Conservation (phyloP, 176 grass and related monocot genomes). For the Pharus latifolius region DNA sequence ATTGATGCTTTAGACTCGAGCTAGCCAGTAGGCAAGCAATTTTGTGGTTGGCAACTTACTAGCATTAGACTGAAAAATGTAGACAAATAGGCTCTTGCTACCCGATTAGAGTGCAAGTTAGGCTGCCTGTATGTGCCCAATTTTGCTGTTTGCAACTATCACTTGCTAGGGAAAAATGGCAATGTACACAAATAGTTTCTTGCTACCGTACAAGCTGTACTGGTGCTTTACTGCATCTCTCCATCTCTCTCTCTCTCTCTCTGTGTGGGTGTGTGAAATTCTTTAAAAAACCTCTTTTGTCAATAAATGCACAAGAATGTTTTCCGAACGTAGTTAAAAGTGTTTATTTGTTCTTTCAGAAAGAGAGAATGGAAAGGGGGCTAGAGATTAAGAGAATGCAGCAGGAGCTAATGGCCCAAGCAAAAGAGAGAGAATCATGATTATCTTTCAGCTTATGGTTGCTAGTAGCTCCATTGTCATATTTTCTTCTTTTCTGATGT, state of each 20-base stretch:
- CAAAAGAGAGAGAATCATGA: conserved; percentile 45
- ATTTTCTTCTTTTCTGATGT: conserved; percentile 1
- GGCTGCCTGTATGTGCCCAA: too few relatives aligned
- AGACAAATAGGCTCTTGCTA: background rate
- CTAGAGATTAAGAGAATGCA: conserved; percentile 54
- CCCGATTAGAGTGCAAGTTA: too few relatives aligned
- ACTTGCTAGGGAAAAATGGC: too few relatives aligned
- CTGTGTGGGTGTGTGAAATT: too few relatives aligned
- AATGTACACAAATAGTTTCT: too few relatives aligned
- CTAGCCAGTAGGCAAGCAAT: background rate
- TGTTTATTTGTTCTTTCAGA: conserved; percentile 37
- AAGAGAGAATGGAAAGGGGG: conserved; percentile 51
- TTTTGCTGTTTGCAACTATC: too few relatives aligned
- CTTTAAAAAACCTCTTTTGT: background rate
- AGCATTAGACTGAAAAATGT: background rate
- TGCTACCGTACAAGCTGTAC: too few relatives aligned
- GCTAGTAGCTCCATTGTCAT: conserved; percentile 3
- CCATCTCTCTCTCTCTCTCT: too few relatives aligned
- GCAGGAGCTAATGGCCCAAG: conserved; percentile 37
- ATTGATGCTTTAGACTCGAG: background rate
- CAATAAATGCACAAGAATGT: background rate
- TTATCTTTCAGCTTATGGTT: conserved; percentile 1
- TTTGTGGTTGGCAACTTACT: background rate
- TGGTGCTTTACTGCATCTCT: too few relatives aligned
- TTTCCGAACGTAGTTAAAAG: background rate